These are phyloP conservation scores for Fomitopsis schrenkii DNA, from an alignment of 1,284 basidiomycete species.

Conservation along the genomic window DNA sequence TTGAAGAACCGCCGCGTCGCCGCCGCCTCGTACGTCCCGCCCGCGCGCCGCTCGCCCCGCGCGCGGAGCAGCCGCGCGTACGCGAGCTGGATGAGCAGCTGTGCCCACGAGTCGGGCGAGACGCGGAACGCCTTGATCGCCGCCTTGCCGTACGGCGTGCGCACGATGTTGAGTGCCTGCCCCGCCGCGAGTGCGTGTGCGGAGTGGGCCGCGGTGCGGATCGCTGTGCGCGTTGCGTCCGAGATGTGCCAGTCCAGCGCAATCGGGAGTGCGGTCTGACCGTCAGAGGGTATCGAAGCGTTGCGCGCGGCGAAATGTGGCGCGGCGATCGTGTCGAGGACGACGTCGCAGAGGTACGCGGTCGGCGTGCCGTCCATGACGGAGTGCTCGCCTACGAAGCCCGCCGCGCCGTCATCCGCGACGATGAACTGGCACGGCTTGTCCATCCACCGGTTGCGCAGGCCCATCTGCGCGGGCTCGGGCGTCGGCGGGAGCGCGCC, in stretches of 20 bases:
- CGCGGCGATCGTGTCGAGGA: slow-evolving; percentile 60
- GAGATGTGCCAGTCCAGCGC: slow-evolving; percentile 69
- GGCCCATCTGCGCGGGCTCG: slow-evolving; percentile 34
- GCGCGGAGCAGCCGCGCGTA: slow-evolving; percentile 62
- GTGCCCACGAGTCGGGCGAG: slow-evolving; percentile 90
- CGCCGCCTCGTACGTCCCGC: slow-evolving; percentile 87
- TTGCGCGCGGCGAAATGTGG: slow-evolving; percentile 49
- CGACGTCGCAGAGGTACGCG: slow-evolving; percentile 62
- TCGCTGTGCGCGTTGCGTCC: slow-evolving; percentile 40
- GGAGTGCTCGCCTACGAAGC: slow-evolving; percentile 89
- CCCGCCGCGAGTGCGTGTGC: slow-evolving; percentile 60
- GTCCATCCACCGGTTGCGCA: slow-evolving; percentile 77
- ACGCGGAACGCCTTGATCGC: slow-evolving; percentile 85
- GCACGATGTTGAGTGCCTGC: slow-evolving; percentile 64
- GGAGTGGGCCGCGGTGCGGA: slow-evolving; percentile 52
- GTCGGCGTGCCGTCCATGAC: slow-evolving; percentile 85
- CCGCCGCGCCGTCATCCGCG: slow-evolving; percentile 75
- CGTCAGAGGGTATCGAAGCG: slow-evolving; percentile 16
- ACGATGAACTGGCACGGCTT: slow-evolving; percentile 84
- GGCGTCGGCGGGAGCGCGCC: slow-evolving; percentile 40
- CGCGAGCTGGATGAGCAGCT: slow-evolving; percentile 86
- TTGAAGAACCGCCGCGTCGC: slow-evolving; percentile 81
- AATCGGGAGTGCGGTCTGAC: slow-evolving; percentile 17
- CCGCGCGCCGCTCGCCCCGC: slow-evolving; percentile 35
- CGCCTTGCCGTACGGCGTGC: slow-evolving; percentile 81